phyloP scores from a whole-genome alignment of 148 eudicot species.

The Drosera capensis region DNA sequence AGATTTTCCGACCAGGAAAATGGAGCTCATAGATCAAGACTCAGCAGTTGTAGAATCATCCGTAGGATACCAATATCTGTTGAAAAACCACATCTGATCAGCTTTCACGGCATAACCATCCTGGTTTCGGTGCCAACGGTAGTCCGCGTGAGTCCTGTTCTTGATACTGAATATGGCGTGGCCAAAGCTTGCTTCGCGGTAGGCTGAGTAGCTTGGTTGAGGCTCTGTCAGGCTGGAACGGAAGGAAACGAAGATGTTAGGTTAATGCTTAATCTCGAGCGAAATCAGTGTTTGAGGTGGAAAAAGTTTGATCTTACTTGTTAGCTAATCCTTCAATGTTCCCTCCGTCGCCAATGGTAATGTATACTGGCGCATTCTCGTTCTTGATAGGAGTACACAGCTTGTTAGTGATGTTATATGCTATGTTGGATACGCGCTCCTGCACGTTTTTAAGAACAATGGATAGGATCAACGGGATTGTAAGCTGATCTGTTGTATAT shows the following conservation, averaged over 20 bases:
- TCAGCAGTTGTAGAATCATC: conserved; percentile 3
- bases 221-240: conserved; percentile 4
- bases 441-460: neutral
- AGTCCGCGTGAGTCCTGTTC: conserved; percentile 9
- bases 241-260: neutral
- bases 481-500: too few species aligned
- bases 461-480: too few species aligned
- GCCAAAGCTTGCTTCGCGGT: conserved; percentile 8
- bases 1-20: neutral
- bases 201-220: conserved; percentile 7
- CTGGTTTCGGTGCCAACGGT: conserved; percentile 6
- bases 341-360: conserved; percentile 11
- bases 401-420: conserved; percentile 6
- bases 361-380: conserved; percentile 5
- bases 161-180: conserved; percentile 7
- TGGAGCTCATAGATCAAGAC: neutral
- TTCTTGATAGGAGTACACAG: conserved; percentile 2
- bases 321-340: conserved; percentile 8
- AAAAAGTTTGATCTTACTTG: conserved; percentile 3
- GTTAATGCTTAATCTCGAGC: neutral
- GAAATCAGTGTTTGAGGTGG: neutral
- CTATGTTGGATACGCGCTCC: conserved; percentile 7
- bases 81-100: conserved; percentile 9
- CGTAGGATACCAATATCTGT: conserved; percentile 7
- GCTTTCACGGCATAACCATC: conserved; percentile 5